Evolutionary conservation across 108 stramenopile genomes (phyloP), one percentile per base, ranked within the genome.

Genomic region (Skeletonema grethae): DNA sequence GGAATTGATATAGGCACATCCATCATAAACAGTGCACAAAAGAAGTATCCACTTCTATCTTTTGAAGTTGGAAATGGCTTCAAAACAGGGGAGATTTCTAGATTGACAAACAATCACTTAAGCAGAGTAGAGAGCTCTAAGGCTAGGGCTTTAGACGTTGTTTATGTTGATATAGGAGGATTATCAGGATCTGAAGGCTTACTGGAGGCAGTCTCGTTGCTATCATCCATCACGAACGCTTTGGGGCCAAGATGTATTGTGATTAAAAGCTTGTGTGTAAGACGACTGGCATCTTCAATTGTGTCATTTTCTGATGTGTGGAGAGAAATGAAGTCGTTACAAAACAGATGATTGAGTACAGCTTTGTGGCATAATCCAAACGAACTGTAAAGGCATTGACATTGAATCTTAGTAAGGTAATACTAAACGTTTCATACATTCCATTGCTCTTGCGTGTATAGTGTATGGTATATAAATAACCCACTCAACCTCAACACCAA

Each of bases 151-250:
- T 81, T 69, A 30, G 83, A 86, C 45, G 83, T 77, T 29, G 68
- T 86, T 3, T 86, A 77, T 57, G 80, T 84, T 35, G 85, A 86
- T 32, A 82, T 86, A 10, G 85, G 85, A 45, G 85, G 85, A 1
- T 58, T 86, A 16, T 80, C 79, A 16, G 79, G 85, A 10, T 25
- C 41, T 12, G 83, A 86, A 62, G 85, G 85, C 4, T 50, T 84
- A 5, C 41, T 86, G 18, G 85, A 86, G 29, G 60, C 85, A 10
- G 59, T 86, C 1, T 18, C 46, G 3, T 45, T 86, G 20, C 20
- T 78, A 16, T 39, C 65, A 20, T 61, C 83, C 12, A 25, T 84
- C 16, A 61, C 22, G 15, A 45, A 74, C 43, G 76, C 80, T 13
- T 41, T 86, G 55, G 85, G 82, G 65, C 85, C 85, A 5, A 65